Evolutionary conservation across 805 yeast genomes (phyloP).

Genomic region (Yamadazyma kitorensis): DNA sequence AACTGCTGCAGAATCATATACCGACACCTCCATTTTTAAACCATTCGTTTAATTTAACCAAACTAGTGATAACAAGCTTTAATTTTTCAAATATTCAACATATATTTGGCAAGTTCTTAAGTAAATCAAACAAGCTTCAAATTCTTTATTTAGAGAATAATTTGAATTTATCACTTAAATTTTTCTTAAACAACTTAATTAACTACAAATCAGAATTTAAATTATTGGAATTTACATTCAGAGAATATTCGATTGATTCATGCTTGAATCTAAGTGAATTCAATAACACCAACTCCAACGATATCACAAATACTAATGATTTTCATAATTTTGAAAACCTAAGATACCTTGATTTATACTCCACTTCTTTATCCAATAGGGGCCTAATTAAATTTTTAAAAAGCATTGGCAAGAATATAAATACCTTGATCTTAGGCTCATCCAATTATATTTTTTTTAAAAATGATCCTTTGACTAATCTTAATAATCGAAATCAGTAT

Average conservation of each 20-base stretch:
- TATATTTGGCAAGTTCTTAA: constrained; percentile 26
- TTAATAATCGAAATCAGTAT: constrained; percentile 2
- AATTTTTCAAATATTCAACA: constrained; percentile 27
- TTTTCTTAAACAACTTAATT: constrained; percentile 25
- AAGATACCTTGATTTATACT: constrained; percentile 35
- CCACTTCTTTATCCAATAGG: constrained; percentile 38
- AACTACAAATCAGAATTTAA: constrained; percentile 27
- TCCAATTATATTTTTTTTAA: constrained; percentile 28
- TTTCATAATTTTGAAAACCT: constrained; percentile 22
- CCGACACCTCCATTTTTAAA: constrained; percentile 25
- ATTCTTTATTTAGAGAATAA: constrained; percentile 33
- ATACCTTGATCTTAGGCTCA: constrained; percentile 29
- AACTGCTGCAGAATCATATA: no score
- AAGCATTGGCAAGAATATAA: constrained; percentile 25
- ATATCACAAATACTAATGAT: no score
- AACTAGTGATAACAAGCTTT: constrained; percentile 28
- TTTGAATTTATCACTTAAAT: constrained; percentile 22
- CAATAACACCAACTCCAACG: no score
- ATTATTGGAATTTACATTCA: constrained; percentile 24
- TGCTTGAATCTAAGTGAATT: constrained; percentile 28
- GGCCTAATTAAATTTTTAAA: constrained; percentile 39
- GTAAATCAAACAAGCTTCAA: constrained; percentile 9
- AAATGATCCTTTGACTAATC: constrained; percentile 16
- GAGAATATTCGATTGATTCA: constrained; percentile 24
- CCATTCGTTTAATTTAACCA: constrained; percentile 22